Evolutionary conservation across 768 basidiomycete species (phyloP).

Genomic region (Gautieria morchelliformis): DNA sequence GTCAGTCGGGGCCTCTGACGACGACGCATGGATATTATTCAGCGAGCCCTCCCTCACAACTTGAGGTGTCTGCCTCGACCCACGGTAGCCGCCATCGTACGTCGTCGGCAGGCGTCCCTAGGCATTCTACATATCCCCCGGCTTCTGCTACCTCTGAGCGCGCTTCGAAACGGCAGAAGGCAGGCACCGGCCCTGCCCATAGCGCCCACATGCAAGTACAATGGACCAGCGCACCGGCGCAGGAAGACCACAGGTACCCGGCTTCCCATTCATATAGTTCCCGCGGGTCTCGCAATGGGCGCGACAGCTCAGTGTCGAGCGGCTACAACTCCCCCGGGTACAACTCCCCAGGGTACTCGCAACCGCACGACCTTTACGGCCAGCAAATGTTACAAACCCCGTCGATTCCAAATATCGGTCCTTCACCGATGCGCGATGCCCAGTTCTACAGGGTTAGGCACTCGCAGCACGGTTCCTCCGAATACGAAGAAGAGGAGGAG

Average conservation of each 20-base stretch:
- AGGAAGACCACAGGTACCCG: neutral
- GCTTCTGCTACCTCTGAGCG: neutral
- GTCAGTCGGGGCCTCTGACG: neutral
- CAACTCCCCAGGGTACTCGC: neutral
- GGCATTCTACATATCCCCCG: neutral
- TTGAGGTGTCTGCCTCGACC: neutral
- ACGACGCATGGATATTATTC: neutral
- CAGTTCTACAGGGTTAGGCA: neutral
- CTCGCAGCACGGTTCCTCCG: neutral
- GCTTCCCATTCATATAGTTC: neutral
- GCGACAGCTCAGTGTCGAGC: slow-evolving; percentile 8
- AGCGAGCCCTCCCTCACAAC: neutral
- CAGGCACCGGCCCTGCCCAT: neutral
- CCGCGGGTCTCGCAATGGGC: slow-evolving; percentile 13
- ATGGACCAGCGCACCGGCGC: neutral
- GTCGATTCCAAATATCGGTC: neutral
- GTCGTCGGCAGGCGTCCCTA: neutral
- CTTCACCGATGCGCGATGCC: neutral
- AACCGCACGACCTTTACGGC: neutral
- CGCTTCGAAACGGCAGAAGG: slow-evolving; percentile 2
- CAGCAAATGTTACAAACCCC: neutral
- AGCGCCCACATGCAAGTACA: neutral
- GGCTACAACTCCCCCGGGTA: neutral
- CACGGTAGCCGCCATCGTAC: neutral
- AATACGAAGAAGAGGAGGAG: neutral